A percentile compares a stretch with the other conserved stretches of the same genome.
These are phyloP conservation scores for Aspergillus cristatus DNA, from an alignment of 495 filamentous ascomycete genomes.

Conservation along the genomic window DNA sequence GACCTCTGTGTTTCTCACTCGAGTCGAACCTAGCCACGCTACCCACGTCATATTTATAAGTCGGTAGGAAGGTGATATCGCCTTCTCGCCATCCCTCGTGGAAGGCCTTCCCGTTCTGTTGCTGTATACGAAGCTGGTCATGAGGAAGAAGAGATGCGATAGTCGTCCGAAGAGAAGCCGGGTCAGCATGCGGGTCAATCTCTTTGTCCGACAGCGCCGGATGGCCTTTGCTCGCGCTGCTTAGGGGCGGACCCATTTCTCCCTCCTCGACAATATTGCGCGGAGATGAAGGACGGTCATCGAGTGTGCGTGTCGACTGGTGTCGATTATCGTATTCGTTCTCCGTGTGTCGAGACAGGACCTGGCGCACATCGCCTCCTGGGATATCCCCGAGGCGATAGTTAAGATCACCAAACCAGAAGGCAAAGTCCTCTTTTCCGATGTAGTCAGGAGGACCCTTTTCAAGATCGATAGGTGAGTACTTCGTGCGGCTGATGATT, in stretches of 20 bases:
- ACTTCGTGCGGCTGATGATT: conserved; percentile 61
- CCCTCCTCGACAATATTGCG: conserved; percentile 6
- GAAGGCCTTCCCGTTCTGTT: conserved; percentile 65
- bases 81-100: conserved; percentile 91
- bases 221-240: conserved; percentile 1
- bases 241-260: conserved; percentile 4
- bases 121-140: conserved; percentile 75
- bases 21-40: conserved; percentile 88
- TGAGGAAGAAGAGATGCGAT: conserved; percentile 78
- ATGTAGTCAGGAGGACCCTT: conserved; percentile 55
- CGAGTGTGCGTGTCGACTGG: conserved; percentile 19
- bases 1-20: conserved; percentile 83
- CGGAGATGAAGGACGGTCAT: conserved; percentile 7
- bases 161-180: conserved; percentile 69
- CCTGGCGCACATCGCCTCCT: conserved; percentile 77
- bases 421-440: conserved; percentile 83
- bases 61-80: conserved; percentile 77
- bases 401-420: conserved; percentile 97
- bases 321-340: conserved; percentile 57
- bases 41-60: conserved; percentile 96
- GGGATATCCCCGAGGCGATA: conserved; percentile 85
- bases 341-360: conserved; percentile 72
- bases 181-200: conserved; percentile 43
- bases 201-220: conserved; percentile 22
- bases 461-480: conserved; percentile 56